phyloP scores from a whole-genome alignment of 768 basidiomycete genomes.

The Psilocybe sp. region DNA sequence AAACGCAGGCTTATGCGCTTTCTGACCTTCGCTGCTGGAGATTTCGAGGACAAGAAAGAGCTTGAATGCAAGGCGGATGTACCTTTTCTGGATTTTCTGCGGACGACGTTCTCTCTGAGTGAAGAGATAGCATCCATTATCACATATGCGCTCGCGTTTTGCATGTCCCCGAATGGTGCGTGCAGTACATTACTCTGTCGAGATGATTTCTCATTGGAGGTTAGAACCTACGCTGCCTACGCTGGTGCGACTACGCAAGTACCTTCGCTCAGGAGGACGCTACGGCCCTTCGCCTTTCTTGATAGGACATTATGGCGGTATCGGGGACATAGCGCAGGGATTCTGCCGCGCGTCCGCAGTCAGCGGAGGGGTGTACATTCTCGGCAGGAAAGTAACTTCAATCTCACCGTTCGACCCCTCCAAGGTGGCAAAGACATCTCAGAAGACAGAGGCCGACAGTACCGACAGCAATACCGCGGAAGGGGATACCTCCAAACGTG shows the following conservation, averaged over 20 bases:
- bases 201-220: not conserved
- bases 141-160: conserved; percentile 78
- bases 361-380: conserved; percentile 67
- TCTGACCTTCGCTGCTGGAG: conserved; percentile 73
- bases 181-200: conserved; percentile 1
- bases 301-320: conserved; percentile 92
- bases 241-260: conserved; percentile 66
- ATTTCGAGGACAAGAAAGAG: conserved; percentile 66
- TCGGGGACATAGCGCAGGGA: conserved; percentile 90
- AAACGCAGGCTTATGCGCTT: conserved; percentile 94
- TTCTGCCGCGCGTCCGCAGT: conserved; percentile 89
- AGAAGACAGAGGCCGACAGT: not conserved
- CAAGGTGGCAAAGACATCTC: not conserved
- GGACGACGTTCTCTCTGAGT: conserved; percentile 59
- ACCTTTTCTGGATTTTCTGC: conserved; percentile 65
- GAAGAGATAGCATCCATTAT: conserved; percentile 57
- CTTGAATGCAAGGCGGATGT: conserved; percentile 49
- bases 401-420: conserved; percentile 15
- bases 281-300: conserved; percentile 85
- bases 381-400: conserved; percentile 47
- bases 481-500: not conserved
- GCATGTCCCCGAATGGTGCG: conserved; percentile 55
- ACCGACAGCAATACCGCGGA: not conserved
- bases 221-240: conserved; percentile 68
- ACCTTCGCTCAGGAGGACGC: conserved; percentile 76